Conservation (phyloP, 768 basidiomycete species). For the Pisolithus orientalis region DNA sequence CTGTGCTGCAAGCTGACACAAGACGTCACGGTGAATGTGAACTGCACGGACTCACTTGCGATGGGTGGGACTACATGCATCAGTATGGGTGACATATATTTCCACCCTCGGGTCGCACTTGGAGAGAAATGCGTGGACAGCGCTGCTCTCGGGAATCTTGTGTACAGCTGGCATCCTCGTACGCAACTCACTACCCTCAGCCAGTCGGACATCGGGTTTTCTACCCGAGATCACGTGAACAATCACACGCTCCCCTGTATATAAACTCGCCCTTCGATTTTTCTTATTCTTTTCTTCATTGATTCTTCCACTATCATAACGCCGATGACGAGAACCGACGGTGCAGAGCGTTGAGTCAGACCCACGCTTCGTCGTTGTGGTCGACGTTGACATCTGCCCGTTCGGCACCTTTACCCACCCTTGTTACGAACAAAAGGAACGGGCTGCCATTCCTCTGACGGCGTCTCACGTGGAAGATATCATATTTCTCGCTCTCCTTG, state of each 20-base stretch:
- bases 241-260: slow-evolving; percentile 9
- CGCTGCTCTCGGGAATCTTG: slow-evolving; percentile 21
- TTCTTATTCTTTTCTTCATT: background rate
- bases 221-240: background rate
- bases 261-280: background rate
- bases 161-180: slow-evolving; percentile 19
- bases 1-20: slow-evolving; percentile 3
- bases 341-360: slow-evolving; percentile 55
- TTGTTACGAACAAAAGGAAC: slow-evolving; percentile 58
- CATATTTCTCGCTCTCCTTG: too few relatives aligned
- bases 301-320: slow-evolving; percentile 47
- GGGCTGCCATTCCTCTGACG: slow-evolving; percentile 49
- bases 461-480: slow-evolving; percentile 26
- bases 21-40: background rate
- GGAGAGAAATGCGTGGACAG: slow-evolving; percentile 16
- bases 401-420: slow-evolving; percentile 48
- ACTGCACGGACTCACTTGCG: slow-evolving; percentile 19
- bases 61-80: slow-evolving; percentile 11
- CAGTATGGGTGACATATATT: slow-evolving; percentile 26
- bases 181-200: too few relatives aligned
- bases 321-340: slow-evolving; percentile 47
- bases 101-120: slow-evolving; percentile 14
- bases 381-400: slow-evolving; percentile 57
- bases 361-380: slow-evolving; percentile 31
- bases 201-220: too few relatives aligned